Evolutionary conservation across 2,329 filamentous ascomycete genomes (phyloP).

Genomic region (Fusarium sp.): DNA sequence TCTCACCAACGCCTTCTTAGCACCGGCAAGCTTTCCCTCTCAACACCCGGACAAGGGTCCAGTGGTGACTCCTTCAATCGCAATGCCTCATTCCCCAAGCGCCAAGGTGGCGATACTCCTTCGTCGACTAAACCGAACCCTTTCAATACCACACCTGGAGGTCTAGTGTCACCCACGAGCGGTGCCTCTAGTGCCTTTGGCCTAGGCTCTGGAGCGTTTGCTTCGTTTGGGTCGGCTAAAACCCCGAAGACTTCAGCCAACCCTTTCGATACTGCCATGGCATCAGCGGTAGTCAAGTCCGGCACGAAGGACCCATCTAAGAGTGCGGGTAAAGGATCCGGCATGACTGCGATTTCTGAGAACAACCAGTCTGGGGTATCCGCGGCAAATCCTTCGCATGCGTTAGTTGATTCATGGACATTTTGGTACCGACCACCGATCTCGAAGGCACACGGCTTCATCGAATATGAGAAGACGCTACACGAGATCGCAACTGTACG

Average conservation of each 20-base stretch:
- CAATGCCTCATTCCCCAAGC: constrained; percentile 72
- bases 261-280: constrained; percentile 79
- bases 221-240: constrained; percentile 83
- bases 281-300: constrained; percentile 50
- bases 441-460: constrained; percentile 86
- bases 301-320: constrained; percentile 47
- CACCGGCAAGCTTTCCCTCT: constrained; percentile 89
- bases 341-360: constrained; percentile 60
- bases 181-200: constrained; percentile 90
- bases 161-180: constrained; percentile 53
- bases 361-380: constrained; percentile 47
- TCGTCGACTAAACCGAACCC: constrained; percentile 82
- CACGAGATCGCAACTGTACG: constrained; percentile 84
- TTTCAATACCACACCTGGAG: constrained; percentile 76
- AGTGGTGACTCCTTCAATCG: constrained; percentile 67
- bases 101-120: constrained; percentile 71
- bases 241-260: constrained; percentile 87
- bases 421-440: constrained; percentile 98
- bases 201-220: constrained; percentile 93
- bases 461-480: constrained; percentile 96
- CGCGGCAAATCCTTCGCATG: constrained; percentile 55
- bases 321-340: constrained; percentile 42
- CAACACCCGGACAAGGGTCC: constrained; percentile 71
- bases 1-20: constrained; percentile 54
- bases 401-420: constrained; percentile 88